Base-by-base conservation (phyloP, 179 eudicot species). In the Monotropa hypopitys region DNA sequence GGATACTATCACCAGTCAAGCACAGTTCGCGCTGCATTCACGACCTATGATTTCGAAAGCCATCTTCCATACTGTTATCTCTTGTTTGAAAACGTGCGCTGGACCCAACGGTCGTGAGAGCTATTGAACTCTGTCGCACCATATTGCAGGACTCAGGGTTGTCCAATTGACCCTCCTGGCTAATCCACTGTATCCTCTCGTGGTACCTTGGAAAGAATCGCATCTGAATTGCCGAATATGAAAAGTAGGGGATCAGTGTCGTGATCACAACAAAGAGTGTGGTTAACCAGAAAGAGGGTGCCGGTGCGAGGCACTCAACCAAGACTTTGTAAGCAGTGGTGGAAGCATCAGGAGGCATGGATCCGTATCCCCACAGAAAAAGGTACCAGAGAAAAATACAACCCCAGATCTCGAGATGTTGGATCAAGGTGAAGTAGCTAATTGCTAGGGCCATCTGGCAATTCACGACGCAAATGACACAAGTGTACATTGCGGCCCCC, bases 361-460 rank as follows among this genome's bases (percentile, higher is more conserved):
- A 57, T 15, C 90, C 90, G 32, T 81, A 86, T 1, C 45, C 71
- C 26, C 83, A 21, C 47, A 83, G 79, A 78, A 86, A 88, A n/a
- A 81, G 16, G 50, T 83, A 86, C 90, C 90, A 88, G 0, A 83
- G 8, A 16, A 74, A 65, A 45, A 88, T 86, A 20, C 88, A 56
- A 1, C 90, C 89, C 90, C 90, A 88, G 65, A 88, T 86, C 63
- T 78, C 32, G n/a, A 88, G 10, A 72, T 88, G 90, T 38, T 86
- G 90, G 15, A 88, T 76, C 16, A 79, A 70, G 57, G 90, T 86
- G 85, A 88, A 86, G 84, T 86, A 86, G 62, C 77, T 84, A 33
- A 86, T 63, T 7, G 85, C 47, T 4, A 86, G 77, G 1, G 89
- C 85, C 78, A 86, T 84, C 78, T 86, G 89, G 76, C 82, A 76